Evolutionary conservation across 2,329 filamentous ascomycete genomes (phyloP).

Genomic region (Helotiales sp.): DNA sequence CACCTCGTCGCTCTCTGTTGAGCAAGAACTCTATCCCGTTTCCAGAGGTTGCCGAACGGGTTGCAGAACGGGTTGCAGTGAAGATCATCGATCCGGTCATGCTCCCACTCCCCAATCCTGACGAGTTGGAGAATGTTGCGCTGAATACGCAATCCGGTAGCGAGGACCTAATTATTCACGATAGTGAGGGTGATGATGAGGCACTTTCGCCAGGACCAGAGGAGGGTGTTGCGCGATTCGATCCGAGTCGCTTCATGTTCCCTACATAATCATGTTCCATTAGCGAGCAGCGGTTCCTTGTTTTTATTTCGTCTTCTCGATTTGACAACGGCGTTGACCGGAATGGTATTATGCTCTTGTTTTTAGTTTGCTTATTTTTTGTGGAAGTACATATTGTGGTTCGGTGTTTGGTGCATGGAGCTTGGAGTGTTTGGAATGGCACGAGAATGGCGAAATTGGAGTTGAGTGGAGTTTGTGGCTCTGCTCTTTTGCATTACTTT

Average conservation of each 20-base stretch:
- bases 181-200: constrained; percentile 45
- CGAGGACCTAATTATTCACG: constrained; percentile 51
- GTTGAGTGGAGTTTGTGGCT: not conserved
- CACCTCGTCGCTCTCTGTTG: constrained; percentile 17
- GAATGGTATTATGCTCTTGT: not conserved
- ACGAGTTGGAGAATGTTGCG: constrained; percentile 25
- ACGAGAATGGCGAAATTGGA: not conserved
- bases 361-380: not conserved
- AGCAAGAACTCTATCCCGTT: constrained; percentile 26
- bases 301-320: not conserved
- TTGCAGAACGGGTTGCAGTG: not conserved
- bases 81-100: constrained; percentile 36
- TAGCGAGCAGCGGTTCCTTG: not conserved
- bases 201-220: constrained; percentile 32
- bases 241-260: constrained; percentile 22
- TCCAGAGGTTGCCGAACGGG: constrained; percentile 27
- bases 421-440: not conserved
- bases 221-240: constrained; percentile 10
- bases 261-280: not conserved
- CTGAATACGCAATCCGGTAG: constrained; percentile 41
- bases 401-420: not conserved
- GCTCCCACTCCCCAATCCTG: constrained; percentile 35
- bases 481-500: no score
- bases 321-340: not conserved
- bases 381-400: not conserved